phyloP scores from a whole-genome alignment of 257 asterid genomes.

The Nicotiana benthamiana region DNA sequence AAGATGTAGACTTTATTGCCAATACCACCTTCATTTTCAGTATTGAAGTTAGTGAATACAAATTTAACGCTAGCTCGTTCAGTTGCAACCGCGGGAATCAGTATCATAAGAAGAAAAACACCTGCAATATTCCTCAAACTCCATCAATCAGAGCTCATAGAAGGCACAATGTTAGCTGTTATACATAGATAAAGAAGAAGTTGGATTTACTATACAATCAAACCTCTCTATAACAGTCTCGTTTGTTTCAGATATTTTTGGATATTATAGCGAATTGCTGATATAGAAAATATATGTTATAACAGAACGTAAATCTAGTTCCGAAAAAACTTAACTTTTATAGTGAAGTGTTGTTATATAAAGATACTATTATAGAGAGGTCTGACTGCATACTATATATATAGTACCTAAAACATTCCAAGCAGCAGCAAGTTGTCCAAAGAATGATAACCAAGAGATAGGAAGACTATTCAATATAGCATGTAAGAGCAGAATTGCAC shows the following conservation, averaged over 20 bases:
- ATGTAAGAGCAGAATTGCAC: conserved; percentile 56
- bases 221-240: too few species aligned
- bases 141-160: neutral
- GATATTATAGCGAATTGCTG: too few species aligned
- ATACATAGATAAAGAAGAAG: too few species aligned
- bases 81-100: conserved; percentile 73
- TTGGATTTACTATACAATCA: too few species aligned
- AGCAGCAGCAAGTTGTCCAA: conserved; percentile 88
- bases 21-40: conserved; percentile 60
- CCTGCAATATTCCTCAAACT: conserved; percentile 32
- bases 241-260: too few species aligned
- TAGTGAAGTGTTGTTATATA: too few species aligned
- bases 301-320: too few species aligned
- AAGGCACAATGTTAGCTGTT: neutral
- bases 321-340: too few species aligned
- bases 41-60: conserved; percentile 69
- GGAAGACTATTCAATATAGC: conserved; percentile 81
- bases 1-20: conserved; percentile 50
- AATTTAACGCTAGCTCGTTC: conserved; percentile 62
- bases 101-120: conserved; percentile 87
- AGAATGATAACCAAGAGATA: conserved; percentile 62
- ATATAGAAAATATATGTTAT: too few species aligned
- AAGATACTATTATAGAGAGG: too few species aligned
- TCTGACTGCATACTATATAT: too few species aligned
- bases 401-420: conserved; percentile 77